phyloP scores from a whole-genome alignment of 2,329 filamentous ascomycete species.

The Cladosporium cucumerinum region DNA sequence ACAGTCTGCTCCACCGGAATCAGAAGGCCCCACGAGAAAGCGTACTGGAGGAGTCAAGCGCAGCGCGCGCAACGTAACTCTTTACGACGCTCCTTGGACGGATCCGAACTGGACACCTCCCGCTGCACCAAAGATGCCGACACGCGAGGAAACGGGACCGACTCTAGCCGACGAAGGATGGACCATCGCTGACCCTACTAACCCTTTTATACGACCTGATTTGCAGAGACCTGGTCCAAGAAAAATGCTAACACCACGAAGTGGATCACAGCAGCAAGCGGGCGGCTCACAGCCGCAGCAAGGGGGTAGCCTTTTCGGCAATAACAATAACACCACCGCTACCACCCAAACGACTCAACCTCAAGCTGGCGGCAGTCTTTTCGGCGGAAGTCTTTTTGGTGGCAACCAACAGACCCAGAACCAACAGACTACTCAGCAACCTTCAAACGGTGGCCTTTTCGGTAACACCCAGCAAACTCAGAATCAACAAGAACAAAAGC shows the following conservation, averaged over 20 bases:
- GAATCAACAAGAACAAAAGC: constrained; percentile 29
- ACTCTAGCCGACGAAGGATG: background rate
- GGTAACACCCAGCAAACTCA: constrained; percentile 30
- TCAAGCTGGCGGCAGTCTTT: constrained; percentile 30
- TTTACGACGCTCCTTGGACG: constrained; percentile 31
- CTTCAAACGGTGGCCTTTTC: constrained; percentile 33
- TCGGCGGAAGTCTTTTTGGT: constrained; percentile 33
- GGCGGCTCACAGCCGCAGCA: constrained; percentile 21
- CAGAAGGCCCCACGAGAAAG: background rate
- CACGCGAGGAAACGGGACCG: background rate
- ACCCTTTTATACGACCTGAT: background rate
- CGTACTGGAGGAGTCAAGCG: background rate
- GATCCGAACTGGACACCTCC: constrained; percentile 6
- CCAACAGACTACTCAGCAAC: constrained; percentile 4
- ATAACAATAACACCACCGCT: constrained; percentile 16
- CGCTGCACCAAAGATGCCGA: constrained; percentile 10
- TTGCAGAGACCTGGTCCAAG: constrained; percentile 5
- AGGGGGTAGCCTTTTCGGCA: constrained; percentile 28
- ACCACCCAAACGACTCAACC: constrained; percentile 25
- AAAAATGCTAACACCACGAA: constrained; percentile 11
- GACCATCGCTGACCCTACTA: background rate
- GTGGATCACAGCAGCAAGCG: constrained; percentile 20
- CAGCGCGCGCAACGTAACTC: background rate
- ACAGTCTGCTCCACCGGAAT: background rate
- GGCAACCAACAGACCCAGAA: constrained; percentile 4